Conservation (phyloP, 2,329 filamentous ascomycete species). For the Aureobasidium sp. region DNA sequence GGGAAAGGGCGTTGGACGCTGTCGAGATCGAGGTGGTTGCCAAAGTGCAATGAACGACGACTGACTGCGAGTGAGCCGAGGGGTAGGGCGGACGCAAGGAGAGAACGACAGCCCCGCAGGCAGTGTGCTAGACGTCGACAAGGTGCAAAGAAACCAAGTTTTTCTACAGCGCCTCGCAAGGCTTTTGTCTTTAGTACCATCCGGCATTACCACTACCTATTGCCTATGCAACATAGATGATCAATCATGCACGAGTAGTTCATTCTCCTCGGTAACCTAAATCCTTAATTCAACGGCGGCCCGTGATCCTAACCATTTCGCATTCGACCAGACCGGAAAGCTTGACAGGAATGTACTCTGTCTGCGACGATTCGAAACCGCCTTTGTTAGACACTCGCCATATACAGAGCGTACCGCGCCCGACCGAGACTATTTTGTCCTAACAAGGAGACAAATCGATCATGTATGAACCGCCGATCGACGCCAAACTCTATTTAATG, state of each 20-base stretch:
- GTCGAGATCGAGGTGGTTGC: not conserved
- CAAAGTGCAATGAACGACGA: not conserved
- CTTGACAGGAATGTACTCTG: not conserved
- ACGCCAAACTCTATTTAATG: not conserved
- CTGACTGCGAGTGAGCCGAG: not conserved
- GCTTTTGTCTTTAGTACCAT: not conserved
- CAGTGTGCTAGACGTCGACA: not conserved
- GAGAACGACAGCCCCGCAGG: not conserved
- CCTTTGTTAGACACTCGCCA: not conserved
- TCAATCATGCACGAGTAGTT: constrained; percentile 1
- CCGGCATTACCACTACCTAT: not conserved
- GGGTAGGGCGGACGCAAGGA: constrained; percentile 7
- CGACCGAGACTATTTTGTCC: not conserved
- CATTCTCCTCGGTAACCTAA: constrained; percentile 8
- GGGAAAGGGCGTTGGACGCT: not conserved
- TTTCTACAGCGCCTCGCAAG: not conserved
- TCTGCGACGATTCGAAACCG: not conserved
- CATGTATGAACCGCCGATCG: not conserved
- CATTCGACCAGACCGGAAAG: not conserved
- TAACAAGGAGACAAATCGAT: not conserved
- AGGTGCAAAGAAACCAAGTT: not conserved
- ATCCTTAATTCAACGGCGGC: not conserved
- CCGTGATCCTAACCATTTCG: not conserved
- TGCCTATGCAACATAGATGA: not conserved
- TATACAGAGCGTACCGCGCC: not conserved